These are phyloP conservation scores for Colletotrichum coccodes DNA, from an alignment of 2,329 filamentous ascomycete genomes.

Conservation along the genomic window DNA sequence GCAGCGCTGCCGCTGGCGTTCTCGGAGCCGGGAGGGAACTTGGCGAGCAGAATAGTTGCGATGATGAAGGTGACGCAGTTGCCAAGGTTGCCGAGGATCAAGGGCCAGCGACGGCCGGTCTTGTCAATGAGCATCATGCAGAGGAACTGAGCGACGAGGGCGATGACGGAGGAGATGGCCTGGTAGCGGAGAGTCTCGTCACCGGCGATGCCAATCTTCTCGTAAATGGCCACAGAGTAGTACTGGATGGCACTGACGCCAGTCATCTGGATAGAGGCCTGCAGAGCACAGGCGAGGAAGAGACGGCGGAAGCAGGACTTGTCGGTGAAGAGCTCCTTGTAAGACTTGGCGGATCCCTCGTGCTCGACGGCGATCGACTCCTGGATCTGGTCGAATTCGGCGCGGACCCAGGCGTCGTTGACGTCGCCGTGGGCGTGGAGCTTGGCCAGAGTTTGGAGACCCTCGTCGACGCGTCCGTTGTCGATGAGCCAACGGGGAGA, in stretches of 20 bases:
- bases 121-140: slow-evolving; percentile 77
- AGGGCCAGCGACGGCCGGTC: slow-evolving; percentile 76
- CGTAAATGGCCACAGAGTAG: slow-evolving; percentile 75
- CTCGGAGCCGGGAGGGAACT: slow-evolving; percentile 68
- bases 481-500: slow-evolving; percentile 81
- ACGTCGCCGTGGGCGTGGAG: slow-evolving; percentile 77
- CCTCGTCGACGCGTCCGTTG: slow-evolving; percentile 72
- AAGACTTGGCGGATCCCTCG: slow-evolving; percentile 76
- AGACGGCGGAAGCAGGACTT: slow-evolving; percentile 75
- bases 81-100: slow-evolving; percentile 77
- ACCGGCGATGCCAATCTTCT: slow-evolving; percentile 73
- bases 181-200: slow-evolving; percentile 78
- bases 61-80: slow-evolving; percentile 81
- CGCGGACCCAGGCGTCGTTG: slow-evolving; percentile 75
- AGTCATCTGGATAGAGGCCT: slow-evolving; percentile 31
- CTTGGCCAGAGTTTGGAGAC: slow-evolving; percentile 72
- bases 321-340: slow-evolving; percentile 72
- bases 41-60: slow-evolving; percentile 61
- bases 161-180: slow-evolving; percentile 78
- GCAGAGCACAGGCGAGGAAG: slow-evolving; percentile 70
- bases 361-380: slow-evolving; percentile 73
- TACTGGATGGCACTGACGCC: slow-evolving; percentile 73
- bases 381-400: slow-evolving; percentile 78
- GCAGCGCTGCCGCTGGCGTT: slow-evolving; percentile 54
- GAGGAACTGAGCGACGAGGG: slow-evolving; percentile 72